Evolutionary conservation across 352 stramenopile species (phyloP).

Genomic region (Peronospora farinosa): DNA sequence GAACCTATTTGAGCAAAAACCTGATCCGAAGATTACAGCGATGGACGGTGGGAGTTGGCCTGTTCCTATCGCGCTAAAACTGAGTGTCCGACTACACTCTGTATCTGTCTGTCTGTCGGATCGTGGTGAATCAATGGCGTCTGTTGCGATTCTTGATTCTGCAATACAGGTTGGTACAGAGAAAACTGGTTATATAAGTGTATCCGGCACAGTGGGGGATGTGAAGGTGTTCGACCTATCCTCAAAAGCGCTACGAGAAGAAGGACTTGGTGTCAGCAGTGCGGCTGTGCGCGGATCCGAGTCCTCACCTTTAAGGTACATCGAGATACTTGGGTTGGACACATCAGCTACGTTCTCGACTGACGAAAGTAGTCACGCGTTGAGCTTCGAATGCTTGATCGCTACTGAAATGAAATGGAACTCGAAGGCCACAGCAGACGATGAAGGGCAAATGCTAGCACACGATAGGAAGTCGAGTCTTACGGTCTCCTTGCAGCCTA

Average conservation of each 20-base stretch:
- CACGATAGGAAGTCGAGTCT: conserved; percentile 31
- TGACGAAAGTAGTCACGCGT: conserved; percentile 27
- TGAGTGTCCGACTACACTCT: conserved; percentile 57
- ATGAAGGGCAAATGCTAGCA: conserved; percentile 1
- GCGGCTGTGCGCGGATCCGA: conserved; percentile 10
- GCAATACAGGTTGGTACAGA: conserved; percentile 31
- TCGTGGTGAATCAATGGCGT: conserved; percentile 54
- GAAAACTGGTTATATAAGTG: conserved; percentile 24
- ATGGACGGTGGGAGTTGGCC: conserved; percentile 3
- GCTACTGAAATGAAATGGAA: conserved; percentile 14
- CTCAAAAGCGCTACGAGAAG: conserved; percentile 28
- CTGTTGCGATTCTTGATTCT: conserved; percentile 58
- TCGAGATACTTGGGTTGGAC: conserved; percentile 58
- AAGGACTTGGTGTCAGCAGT: conserved; percentile 22
- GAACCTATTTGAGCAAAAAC: conserved; percentile 37
- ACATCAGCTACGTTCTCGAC: conserved; percentile 10
- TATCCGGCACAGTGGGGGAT: conserved; percentile 51
- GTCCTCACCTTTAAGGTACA: conserved; percentile 25
- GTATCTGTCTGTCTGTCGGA: conserved; percentile 76
- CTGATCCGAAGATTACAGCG: conserved; percentile 4
- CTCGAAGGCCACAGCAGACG: not conserved
- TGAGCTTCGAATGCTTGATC: conserved; percentile 44
- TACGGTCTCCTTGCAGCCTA: conserved; percentile 40
- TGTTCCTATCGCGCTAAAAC: conserved; percentile 27
- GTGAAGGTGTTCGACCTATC: conserved; percentile 69